Evolutionary conservation across 73 alveolate species (phyloP), one percentile per base, ranked within the genome.

Genomic region (Urostyla sp.): DNA sequence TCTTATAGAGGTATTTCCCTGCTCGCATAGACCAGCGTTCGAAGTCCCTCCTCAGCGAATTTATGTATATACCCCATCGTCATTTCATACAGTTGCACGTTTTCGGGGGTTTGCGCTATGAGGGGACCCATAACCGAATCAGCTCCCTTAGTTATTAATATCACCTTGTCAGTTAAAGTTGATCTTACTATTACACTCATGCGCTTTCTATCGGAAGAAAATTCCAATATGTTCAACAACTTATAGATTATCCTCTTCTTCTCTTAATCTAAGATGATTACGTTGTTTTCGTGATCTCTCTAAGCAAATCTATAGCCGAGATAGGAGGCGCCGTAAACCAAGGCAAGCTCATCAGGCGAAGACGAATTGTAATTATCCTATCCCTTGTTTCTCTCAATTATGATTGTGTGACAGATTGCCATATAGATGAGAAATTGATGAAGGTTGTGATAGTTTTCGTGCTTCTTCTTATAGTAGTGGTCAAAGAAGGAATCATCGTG

Each of bases 331-430:
- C 90, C 97, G 45, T 90, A 85, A 18, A 92, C 95, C 13, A 91
- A 51, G 0, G 99, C 99, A 21, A 92, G 87, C 66, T 95, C 99
- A 79, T 95, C 99, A 35, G 99, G 98, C 0, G 98, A 94, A 16
- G 97, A 78, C 15, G 97, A 91, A 11, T 90, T 73, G 76, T 93
- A 93, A 36, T 57, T 73, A 57, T 87, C 40, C 48, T 88, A 52
- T 0, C 76, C 48, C 57, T 80, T 52, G 24, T 32, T 30, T 8
- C 34, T 21, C 15, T 95, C 98, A 34, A 94, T 89, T 23, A 91
- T 72, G 7, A 84, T 90, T 0, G 98, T 67, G 75, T 95, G 97
- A 61, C 97, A 91, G 23, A 73, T 4, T n/a, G 74, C 57, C 46
- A 73, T 32, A 34, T 59, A 60, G 21, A 8, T 24, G 10, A 73